These are phyloP conservation scores for Aspergillus sparsus DNA, from an alignment of 495 filamentous ascomycete genomes.

Conservation along the genomic window DNA sequence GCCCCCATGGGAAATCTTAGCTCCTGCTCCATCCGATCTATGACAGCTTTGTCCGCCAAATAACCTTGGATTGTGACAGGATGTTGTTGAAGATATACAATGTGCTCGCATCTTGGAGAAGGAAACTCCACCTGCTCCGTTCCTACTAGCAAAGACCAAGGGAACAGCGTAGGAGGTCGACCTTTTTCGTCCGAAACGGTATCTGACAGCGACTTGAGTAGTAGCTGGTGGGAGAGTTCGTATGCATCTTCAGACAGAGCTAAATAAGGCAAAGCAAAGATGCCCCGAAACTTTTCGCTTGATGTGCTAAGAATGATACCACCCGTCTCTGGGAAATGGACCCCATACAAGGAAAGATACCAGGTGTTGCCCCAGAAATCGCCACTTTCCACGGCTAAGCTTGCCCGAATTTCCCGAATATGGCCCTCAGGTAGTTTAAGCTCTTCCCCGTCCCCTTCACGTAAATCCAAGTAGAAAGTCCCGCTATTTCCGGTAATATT, in stretches of 20 bases:
- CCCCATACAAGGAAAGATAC: slow-evolving; percentile 74
- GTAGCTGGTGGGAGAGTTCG: slow-evolving; percentile 61
- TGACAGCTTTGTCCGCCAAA: slow-evolving; percentile 37
- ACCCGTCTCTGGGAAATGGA: slow-evolving; percentile 78
- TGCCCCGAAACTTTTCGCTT: slow-evolving; percentile 86
- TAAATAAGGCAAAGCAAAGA: slow-evolving; percentile 87
- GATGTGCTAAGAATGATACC: slow-evolving; percentile 79
- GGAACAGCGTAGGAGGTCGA: slow-evolving; percentile 53
- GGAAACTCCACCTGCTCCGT: slow-evolving; percentile 58
- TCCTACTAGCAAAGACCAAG: slow-evolving; percentile 63
- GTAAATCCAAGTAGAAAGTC: slow-evolving; percentile 47
- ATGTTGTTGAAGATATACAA: slow-evolving; percentile 86
- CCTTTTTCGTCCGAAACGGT: slow-evolving; percentile 62
- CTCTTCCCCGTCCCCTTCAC: slow-evolving; percentile 44
- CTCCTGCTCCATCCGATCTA: slow-evolving; percentile 78
- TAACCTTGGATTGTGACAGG: slow-evolving; percentile 44
- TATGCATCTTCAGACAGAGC: slow-evolving; percentile 66
- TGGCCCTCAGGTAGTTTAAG: slow-evolving; percentile 32
- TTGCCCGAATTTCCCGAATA: slow-evolving; percentile 63
- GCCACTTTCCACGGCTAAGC: slow-evolving; percentile 69
- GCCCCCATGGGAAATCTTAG: slow-evolving; percentile 82
- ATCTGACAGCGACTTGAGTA: slow-evolving; percentile 70
- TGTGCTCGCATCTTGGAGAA: slow-evolving; percentile 80
- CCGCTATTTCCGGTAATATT: slow-evolving; percentile 65
- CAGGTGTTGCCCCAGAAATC: slow-evolving; percentile 66